Percentiles rank a stretch among this genome's conserved stretches.
These are phyloP conservation scores for Fusarium devonianum DNA, from an alignment of 2,329 filamentous ascomycete species.

Conservation along the genomic window DNA sequence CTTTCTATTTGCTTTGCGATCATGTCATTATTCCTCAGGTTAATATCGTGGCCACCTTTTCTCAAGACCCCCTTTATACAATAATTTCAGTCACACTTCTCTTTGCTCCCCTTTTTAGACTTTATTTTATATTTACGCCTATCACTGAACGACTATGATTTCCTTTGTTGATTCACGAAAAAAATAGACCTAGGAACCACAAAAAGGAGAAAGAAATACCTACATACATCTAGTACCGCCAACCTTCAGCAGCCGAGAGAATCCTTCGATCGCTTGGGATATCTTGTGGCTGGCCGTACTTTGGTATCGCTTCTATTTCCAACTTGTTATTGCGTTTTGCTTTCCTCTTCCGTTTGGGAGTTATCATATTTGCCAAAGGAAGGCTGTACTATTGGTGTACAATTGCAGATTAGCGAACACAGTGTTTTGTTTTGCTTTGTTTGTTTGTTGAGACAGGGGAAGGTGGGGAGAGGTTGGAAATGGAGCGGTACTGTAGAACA, in stretches of 20 bases:
- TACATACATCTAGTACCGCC: slow-evolving; percentile 41
- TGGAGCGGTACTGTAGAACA: slow-evolving; percentile 8
- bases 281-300: slow-evolving; percentile 34
- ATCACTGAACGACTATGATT: slow-evolving; percentile 34
- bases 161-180: slow-evolving; percentile 40
- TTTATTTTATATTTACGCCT: slow-evolving; percentile 29
- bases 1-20: slow-evolving; percentile 34
- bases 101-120: slow-evolving; percentile 18
- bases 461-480: slow-evolving; percentile 2
- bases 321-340: slow-evolving; percentile 17
- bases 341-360: slow-evolving; percentile 26
- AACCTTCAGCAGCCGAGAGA: slow-evolving; percentile 35
- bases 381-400: slow-evolving; percentile 30
- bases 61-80: slow-evolving; percentile 28
- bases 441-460: slow-evolving; percentile 10
- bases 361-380: slow-evolving; percentile 25
- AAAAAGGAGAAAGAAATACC: slow-evolving; percentile 39
- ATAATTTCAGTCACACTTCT: slow-evolving; percentile 29
- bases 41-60: slow-evolving; percentile 28
- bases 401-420: slow-evolving; percentile 20
- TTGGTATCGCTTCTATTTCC: slow-evolving; percentile 14
- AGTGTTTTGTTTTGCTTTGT: slow-evolving; percentile 11
- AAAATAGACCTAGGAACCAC: slow-evolving; percentile 39
- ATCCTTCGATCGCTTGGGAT: slow-evolving; percentile 37
- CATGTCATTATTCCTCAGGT: slow-evolving; percentile 32